Evolutionary conservation across 768 basidiomycete species (phyloP), one percentile per base, ranked within the genome.

Genomic region (Leccinum ochraceum): DNA sequence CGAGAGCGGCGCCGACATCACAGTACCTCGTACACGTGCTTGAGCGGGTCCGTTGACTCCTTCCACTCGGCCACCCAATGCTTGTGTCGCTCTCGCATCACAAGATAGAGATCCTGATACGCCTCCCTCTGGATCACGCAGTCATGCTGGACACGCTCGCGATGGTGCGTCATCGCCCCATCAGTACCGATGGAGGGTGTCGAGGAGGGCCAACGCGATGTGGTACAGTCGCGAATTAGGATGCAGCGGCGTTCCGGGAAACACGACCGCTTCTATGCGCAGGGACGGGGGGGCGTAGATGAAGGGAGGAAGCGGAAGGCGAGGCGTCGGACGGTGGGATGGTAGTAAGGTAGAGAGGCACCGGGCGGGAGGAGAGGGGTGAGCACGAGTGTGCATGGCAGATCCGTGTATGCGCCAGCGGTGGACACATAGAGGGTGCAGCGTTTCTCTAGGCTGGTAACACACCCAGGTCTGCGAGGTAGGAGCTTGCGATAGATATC

Each of bases 21-120:
- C n/a, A 11, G 28, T 58, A 87, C 91, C 83, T 95, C 94, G 59
- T 89, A 95, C 7, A 95, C 91, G 74, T 95, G 94, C 72, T 95
- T 95, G 48, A 88, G 69, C 1, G 94, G 92, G 72, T 95, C 92
- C 0, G 94, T 95, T 6, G 80, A 83, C 66, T 94, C 91, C 51
- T 81, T 80, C 94, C 94, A 95, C 6, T 81, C 80, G 66, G 83
- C 77, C 3, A 93, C 83, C 10, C 94, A 76, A 67, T 87, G 83
- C 65, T 89, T 90, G 75, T 97, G 86, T 11, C 91, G 80, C 67
- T 93, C 92, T 58, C 95, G 85, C 84, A 98, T 88, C 9, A 86
- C 67, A 26, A 95, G 84, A 66, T 98, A 98, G 10, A 95, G 74
- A 72, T 98, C 96, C 66, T 98, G 96, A 67, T 95, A 98, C 1